Conservation (phyloP, 331 rosid species). For the Telfairia occidentalis region DNA sequence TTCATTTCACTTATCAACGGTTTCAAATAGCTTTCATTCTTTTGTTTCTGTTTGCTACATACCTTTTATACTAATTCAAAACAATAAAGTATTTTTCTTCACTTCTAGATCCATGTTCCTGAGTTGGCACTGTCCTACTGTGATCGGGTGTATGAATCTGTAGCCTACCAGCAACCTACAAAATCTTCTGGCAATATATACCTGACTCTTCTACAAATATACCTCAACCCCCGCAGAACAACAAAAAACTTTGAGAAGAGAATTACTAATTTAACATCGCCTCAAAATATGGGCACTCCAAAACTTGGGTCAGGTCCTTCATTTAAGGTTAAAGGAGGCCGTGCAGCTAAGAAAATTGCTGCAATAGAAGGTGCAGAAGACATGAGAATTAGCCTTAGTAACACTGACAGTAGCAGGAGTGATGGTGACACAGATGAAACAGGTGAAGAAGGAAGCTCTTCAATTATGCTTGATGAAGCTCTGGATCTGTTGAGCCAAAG, state of each 20-base stretch:
- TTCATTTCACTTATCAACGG: not conserved
- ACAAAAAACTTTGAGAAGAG: slow-evolving; percentile 68
- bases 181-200: slow-evolving; percentile 67
- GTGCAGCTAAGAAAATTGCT: slow-evolving; percentile 73
- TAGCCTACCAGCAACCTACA: slow-evolving; percentile 42
- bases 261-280: slow-evolving; percentile 56
- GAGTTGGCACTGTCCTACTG: slow-evolving; percentile 82
- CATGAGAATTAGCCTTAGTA: slow-evolving; percentile 42
- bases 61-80: slow-evolving; percentile 13
- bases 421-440: slow-evolving; percentile 77
- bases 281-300: slow-evolving; percentile 35
- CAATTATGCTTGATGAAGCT: slow-evolving; percentile 80
- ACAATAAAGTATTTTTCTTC: slow-evolving; percentile 7
- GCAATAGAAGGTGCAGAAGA: slow-evolving; percentile 94
- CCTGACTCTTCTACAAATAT: slow-evolving; percentile 81
- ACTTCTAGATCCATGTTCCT: slow-evolving; percentile 68
- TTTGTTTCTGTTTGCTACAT: not conserved
- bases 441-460: slow-evolving; percentile 47
- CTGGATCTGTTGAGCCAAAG: slow-evolving; percentile 80
- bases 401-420: slow-evolving; percentile 74
- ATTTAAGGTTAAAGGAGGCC: slow-evolving; percentile 45
- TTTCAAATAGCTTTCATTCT: not conserved
- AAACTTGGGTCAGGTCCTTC: slow-evolving; percentile 43
- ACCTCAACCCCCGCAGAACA: slow-evolving; percentile 76
- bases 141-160: slow-evolving; percentile 67